phyloP scores from a whole-genome alignment of 257 asterid species.

The Pogostemon cablin region DNA sequence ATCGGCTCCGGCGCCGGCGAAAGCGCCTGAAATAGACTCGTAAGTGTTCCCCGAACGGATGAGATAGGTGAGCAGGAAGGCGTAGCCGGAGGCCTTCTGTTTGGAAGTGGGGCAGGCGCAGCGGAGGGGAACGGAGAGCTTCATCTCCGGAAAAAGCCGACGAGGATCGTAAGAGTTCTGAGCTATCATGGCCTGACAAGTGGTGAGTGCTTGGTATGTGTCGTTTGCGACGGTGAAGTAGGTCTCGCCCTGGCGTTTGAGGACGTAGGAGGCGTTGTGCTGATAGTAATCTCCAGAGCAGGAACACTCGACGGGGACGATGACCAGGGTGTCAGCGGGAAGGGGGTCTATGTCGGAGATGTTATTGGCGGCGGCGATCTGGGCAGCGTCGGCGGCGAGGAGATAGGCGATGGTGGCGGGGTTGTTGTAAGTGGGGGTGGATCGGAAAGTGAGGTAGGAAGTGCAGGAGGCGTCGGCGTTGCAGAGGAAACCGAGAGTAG shows the following conservation, averaged over 20 bases:
- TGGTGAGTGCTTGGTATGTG: slow-evolving; percentile 59
- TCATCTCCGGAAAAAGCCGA: slow-evolving; percentile 20
- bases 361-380: slow-evolving; percentile 49
- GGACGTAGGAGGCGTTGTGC: slow-evolving; percentile 56
- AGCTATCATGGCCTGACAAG: slow-evolving; percentile 55
- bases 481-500: slow-evolving; percentile 56
- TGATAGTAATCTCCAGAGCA: slow-evolving; percentile 46
- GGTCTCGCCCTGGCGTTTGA: slow-evolving; percentile 38
- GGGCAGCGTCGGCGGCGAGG: slow-evolving; percentile 46
- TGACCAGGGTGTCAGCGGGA: slow-evolving; percentile 40
- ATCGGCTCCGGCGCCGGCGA: slow-evolving; percentile 46
- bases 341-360: slow-evolving; percentile 41
- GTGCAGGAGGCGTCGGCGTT: slow-evolving; percentile 49
- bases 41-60: slow-evolving; percentile 31
- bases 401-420: slow-evolving; percentile 47
- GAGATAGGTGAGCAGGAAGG: slow-evolving; percentile 49
- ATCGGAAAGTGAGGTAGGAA: slow-evolving; percentile 65
- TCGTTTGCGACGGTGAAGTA: slow-evolving; percentile 47
- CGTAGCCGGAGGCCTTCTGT: slow-evolving; percentile 49
- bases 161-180: slow-evolving; percentile 41
- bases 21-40: slow-evolving; percentile 27
- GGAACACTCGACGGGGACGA: slow-evolving; percentile 57
- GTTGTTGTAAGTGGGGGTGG: slow-evolving; percentile 49
- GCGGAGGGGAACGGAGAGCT: slow-evolving; percentile 49
- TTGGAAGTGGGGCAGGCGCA: slow-evolving; percentile 65